Evolutionary conservation across 768 basidiomycete species (phyloP).

Genomic region (Termitomyces sp.): DNA sequence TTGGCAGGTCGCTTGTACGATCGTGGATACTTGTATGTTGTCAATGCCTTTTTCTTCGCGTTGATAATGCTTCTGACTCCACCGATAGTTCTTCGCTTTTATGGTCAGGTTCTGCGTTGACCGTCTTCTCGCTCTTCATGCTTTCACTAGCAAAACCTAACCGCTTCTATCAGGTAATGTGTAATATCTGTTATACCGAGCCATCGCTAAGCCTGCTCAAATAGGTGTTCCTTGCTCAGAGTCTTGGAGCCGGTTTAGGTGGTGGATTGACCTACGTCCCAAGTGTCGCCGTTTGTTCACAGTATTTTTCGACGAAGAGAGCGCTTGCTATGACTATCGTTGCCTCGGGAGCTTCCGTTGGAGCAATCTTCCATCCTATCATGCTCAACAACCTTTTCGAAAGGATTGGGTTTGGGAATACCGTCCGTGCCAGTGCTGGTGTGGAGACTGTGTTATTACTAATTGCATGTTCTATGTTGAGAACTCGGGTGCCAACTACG

Average conservation of each 20-base stretch:
- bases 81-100: conserved; percentile 24
- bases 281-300: conserved; percentile 36
- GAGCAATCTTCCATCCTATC: conserved; percentile 41
- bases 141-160: conserved; percentile 38
- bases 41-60: not conserved
- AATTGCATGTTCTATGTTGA: conserved; percentile 35
- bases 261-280: conserved; percentile 40
- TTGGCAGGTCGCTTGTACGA: conserved; percentile 40
- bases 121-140: conserved; percentile 36
- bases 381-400: conserved; percentile 38
- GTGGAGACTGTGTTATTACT: conserved; percentile 33
- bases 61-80: not conserved
- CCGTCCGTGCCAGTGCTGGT: conserved; percentile 36
- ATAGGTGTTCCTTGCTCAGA: conserved; percentile 34
- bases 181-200: not conserved
- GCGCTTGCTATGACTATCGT: conserved; percentile 44
- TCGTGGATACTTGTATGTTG: conserved; percentile 40
- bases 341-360: conserved; percentile 38
- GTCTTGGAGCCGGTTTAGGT: conserved; percentile 38
- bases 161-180: conserved; percentile 35
- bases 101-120: conserved; percentile 30
- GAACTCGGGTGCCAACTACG: conserved; percentile 26
- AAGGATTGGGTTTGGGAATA: conserved; percentile 36
- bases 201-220: not conserved
- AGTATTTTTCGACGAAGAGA: conserved; percentile 38